Base-by-base conservation (phyloP, 768 basidiomycete genomes). In the Asterophora lycoperdoides region DNA sequence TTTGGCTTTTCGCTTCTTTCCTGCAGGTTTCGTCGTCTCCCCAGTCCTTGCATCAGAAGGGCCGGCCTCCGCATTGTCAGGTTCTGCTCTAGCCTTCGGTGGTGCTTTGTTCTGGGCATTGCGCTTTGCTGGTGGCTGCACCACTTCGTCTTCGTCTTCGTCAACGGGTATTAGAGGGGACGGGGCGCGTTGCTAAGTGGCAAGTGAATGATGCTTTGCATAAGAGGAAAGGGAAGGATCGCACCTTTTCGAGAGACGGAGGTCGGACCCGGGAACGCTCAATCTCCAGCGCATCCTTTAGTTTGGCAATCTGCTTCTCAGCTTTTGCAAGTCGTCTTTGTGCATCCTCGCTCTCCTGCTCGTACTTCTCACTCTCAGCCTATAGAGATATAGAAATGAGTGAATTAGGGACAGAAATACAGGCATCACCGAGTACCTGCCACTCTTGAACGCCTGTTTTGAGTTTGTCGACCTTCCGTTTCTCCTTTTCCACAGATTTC, bases 281-380 rank as follows among this genome's bases (percentile, higher is more conserved):
- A 9, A 64, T 57, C 36, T 75, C 70, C 1, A 80, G 60, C 28
- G 75, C 73, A 3, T 59, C 56, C 53, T 77, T 68, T 13, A 83
- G 68, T 41, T 73, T 73, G 15, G 70, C 61, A 19, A 78, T 60
- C 53, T 71, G 66, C 45, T 72, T 73, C 51, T 74, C 69, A 28
- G 70, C 64, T 52, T 70, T 67, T 9, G 60, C 60, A 14, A 76
- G 44, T 41, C 68, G 60, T 26, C 60, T 65, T 43, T 68, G 61
- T 0, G 67, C 57, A 5, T 67, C 63, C 33, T 70, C 67, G 11
- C 60, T 63, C 9, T 74, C 71, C 1, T 64, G 57, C 41, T 71
- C 62, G 34, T 70, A 63, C 8, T 64, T 59, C 23, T 69, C 66
- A 6, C 68, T 66, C 50, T 71, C 67, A 11, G 49, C 60, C 82